Evolutionary conservation across 805 yeast genomes (phyloP).

Genomic region (Ogataea sp.): DNA sequence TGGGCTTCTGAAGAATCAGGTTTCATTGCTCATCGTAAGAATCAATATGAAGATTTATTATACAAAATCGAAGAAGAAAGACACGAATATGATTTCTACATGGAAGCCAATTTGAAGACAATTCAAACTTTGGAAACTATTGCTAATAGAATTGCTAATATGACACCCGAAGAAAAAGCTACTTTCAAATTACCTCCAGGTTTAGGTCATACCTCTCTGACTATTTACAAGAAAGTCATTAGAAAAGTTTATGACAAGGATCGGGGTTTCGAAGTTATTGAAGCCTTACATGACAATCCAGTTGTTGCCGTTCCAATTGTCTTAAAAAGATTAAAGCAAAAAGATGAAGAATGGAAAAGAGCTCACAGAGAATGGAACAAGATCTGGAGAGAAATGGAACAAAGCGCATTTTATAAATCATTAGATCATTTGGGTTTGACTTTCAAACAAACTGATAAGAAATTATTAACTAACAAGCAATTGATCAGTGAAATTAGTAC

Average conservation of each 20-base stretch:
- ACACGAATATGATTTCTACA: conserved; percentile 91
- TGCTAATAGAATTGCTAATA: conserved; percentile 86
- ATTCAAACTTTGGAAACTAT: conserved; percentile 94
- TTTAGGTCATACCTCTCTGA: conserved; percentile 81
- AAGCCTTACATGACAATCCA: conserved; percentile 92
- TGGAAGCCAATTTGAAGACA: conserved; percentile 91
- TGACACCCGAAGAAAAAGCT: conserved; percentile 86
- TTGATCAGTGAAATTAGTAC: conserved; percentile 87
- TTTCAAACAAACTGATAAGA: conserved; percentile 94
- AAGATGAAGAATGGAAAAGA: conserved; percentile 98
- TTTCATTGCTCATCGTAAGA: conserved; percentile 96
- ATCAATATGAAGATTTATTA: conserved; percentile 93
- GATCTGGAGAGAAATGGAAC: conserved; percentile 98
- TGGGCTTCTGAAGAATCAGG: conserved; percentile 99
- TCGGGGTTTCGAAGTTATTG: conserved; percentile 92
- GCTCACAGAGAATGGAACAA: conserved; percentile 98
- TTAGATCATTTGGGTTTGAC: conserved; percentile 93
- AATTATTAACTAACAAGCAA: conserved; percentile 81
- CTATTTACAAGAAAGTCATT: conserved; percentile 89
- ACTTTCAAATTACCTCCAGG: conserved; percentile 86
- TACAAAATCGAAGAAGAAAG: conserved; percentile 96
- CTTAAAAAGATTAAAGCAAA: conserved; percentile 85
- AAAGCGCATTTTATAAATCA: conserved; percentile 87
- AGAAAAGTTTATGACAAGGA: conserved; percentile 90
- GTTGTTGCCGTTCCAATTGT: conserved; percentile 93